Evolutionary conservation across 768 basidiomycete species (phyloP).

Genomic region (Flagelloscypha sp.): DNA sequence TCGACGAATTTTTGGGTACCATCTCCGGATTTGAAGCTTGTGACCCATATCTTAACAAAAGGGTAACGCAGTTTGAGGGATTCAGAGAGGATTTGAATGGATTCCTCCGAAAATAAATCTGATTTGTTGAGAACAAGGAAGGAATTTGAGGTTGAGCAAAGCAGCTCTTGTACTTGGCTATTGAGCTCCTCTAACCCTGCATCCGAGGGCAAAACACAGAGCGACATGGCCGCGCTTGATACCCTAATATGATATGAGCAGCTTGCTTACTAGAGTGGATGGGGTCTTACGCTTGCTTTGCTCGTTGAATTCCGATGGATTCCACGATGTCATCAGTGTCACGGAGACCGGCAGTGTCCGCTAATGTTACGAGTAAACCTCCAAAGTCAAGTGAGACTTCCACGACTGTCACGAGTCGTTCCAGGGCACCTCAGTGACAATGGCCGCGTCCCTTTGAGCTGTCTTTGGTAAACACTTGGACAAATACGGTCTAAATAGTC

Average conservation of each 20-base stretch:
- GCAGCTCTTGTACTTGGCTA: constrained; percentile 31
- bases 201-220: constrained; percentile 77
- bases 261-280: background rate
- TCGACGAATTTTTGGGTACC: constrained; percentile 54
- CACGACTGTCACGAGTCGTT: constrained; percentile 82
- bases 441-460: constrained; percentile 86
- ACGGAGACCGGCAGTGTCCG: constrained; percentile 83
- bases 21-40: constrained; percentile 51
- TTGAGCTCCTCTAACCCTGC: constrained; percentile 28
- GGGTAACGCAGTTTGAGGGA: background rate
- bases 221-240: constrained; percentile 53
- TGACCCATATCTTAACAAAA: constrained; percentile 43
- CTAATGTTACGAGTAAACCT: constrained; percentile 71
- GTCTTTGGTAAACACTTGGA: constrained; percentile 1
- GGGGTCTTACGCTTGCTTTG: constrained; percentile 50
- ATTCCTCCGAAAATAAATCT: constrained; percentile 36
- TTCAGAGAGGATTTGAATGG: constrained; percentile 5
- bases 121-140: constrained; percentile 74
- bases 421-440: constrained; percentile 83
- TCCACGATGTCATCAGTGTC: constrained; percentile 66
- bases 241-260: constrained; percentile 36
- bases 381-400: constrained; percentile 84
- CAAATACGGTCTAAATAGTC: no score
- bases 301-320: constrained; percentile 72
- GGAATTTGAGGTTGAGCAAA: constrained; percentile 51